Base-by-base conservation (phyloP, 805 yeast genomes). In the Ogataea pilisensis region DNA sequence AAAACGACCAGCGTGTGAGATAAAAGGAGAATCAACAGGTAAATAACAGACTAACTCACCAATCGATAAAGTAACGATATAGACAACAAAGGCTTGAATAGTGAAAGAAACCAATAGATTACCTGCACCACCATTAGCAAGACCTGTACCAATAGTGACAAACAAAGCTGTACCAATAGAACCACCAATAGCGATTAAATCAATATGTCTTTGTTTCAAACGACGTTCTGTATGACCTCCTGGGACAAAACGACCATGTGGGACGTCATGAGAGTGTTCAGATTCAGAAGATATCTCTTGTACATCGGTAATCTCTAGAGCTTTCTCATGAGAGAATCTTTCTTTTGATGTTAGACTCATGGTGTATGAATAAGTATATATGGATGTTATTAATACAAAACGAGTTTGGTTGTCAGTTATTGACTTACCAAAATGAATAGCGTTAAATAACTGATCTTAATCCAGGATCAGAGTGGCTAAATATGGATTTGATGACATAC, bases 151-250 rank as follows among this genome's bases (percentile, higher is more conserved):
- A 22, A 64, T 64, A 31, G 67, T 61, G 42, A 65, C 65, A 37
- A 65, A 64, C n/a, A 65, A 46, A 19, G 64, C 66, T 0, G 67
- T 63, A 31, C 71, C 71, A 34, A 66, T 66, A 33, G 67, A 54
- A 7, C 71, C 71, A 27, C 69, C 70, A 30, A 66, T 66, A 17
- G 67, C 66, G 28, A 66, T 65, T 41, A 66, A 60, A 41, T 65
- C 64, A 37, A 66, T 58, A 47, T 66, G 70, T 44, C 71, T 56
- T 35, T 53, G 49, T 38, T 57, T 44, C 25, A 62, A 45, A 21
- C 54, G 52, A 55, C 78, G 60, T 48, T 61, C 57, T 8, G 58
- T 53, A 4, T 37, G 35, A 31, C 41, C 41, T 14, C 31, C 36
- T 20, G 38, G 24, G 3, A 29, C 26, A 29, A 35, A 21, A 27